These are phyloP conservation scores for Brassica nigra DNA, from an alignment of 345 rosid species.

Conservation along the genomic window DNA sequence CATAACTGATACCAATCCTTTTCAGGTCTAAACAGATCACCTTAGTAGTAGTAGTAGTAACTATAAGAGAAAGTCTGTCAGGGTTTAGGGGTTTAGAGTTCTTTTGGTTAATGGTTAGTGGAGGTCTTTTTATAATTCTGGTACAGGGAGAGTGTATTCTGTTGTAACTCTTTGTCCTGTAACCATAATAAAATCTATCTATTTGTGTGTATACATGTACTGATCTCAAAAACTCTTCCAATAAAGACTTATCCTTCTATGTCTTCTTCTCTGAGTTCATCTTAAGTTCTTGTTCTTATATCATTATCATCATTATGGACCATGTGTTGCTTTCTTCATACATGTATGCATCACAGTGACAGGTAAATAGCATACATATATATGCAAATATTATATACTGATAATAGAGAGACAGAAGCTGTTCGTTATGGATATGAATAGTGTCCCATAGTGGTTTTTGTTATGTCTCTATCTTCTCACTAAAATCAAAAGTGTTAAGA, in stretches of 20 bases:
- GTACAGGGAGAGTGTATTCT: slow-evolving; percentile 4
- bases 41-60: slow-evolving; percentile 45
- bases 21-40: slow-evolving; percentile 69
- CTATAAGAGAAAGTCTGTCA: slow-evolving; percentile 31
- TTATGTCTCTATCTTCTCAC: slow-evolving; percentile 36
- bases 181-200: slow-evolving; percentile 44
- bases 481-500: slow-evolving; percentile 29
- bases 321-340: slow-evolving; percentile 37
- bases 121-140: background rate
- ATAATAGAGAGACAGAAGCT: slow-evolving; percentile 36
- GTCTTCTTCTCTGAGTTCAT: slow-evolving; percentile 40
- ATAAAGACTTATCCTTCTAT: slow-evolving; percentile 52
- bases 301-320: slow-evolving; percentile 23
- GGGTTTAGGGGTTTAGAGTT: slow-evolving; percentile 29
- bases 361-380: slow-evolving; percentile 9
- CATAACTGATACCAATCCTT: slow-evolving; percentile 64
- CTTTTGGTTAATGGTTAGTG: slow-evolving; percentile 32
- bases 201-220: slow-evolving; percentile 59
- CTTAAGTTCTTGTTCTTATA: slow-evolving; percentile 35
- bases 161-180: slow-evolving; percentile 45
- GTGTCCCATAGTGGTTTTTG: slow-evolving; percentile 38
- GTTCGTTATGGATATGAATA: slow-evolving; percentile 31
- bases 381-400: slow-evolving; percentile 18
- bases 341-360: slow-evolving; percentile 33
- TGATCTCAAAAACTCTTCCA: slow-evolving; percentile 45